Conservation (phyloP, 2,329 filamentous ascomycete species). For the Colletotrichum sp. region DNA sequence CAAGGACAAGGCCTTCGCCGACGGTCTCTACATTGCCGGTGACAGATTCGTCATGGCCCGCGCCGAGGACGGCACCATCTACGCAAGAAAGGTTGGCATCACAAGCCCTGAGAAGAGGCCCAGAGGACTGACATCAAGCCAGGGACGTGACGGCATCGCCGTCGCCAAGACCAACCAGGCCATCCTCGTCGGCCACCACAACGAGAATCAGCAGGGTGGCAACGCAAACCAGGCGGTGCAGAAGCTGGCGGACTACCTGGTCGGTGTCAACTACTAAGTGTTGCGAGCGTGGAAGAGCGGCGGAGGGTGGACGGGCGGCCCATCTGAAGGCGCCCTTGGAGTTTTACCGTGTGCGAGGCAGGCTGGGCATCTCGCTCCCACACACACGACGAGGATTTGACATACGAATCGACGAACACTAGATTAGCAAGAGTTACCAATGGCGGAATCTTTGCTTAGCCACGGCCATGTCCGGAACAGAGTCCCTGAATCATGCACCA, state of each 20-base stretch:
- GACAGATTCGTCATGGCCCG: slow-evolving; percentile 80
- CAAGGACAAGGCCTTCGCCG: slow-evolving; percentile 70
- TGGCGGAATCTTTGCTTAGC: slow-evolving; percentile 17
- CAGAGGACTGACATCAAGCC: slow-evolving; percentile 6
- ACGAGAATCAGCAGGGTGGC: slow-evolving; percentile 73
- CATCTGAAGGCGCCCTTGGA: neutral
- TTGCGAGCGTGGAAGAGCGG: neutral
- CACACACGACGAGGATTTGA: slow-evolving; percentile 13
- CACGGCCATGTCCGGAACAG: neutral
- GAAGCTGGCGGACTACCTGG: slow-evolving; percentile 86
- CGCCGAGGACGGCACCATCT: slow-evolving; percentile 79
- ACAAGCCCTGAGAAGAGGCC: slow-evolving; percentile 9
- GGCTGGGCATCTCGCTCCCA: slow-evolving; percentile 20
- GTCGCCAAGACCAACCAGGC: slow-evolving; percentile 89
- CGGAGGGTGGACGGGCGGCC: neutral
- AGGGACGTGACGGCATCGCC: slow-evolving; percentile 80
- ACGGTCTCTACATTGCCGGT: slow-evolving; percentile 77
- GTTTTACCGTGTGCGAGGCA: slow-evolving; percentile 14
- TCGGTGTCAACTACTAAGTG: slow-evolving; percentile 75
- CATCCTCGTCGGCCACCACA: slow-evolving; percentile 88
- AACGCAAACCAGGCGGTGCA: slow-evolving; percentile 81
- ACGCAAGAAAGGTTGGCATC: slow-evolving; percentile 78
- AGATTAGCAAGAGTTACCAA: slow-evolving; percentile 21
- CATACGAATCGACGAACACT: slow-evolving; percentile 22
- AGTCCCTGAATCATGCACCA: neutral